Evolutionary conservation across 768 basidiomycete species (phyloP), one percentile per base, ranked within the genome.

Genomic region (Mycena olivaceomarginata): DNA sequence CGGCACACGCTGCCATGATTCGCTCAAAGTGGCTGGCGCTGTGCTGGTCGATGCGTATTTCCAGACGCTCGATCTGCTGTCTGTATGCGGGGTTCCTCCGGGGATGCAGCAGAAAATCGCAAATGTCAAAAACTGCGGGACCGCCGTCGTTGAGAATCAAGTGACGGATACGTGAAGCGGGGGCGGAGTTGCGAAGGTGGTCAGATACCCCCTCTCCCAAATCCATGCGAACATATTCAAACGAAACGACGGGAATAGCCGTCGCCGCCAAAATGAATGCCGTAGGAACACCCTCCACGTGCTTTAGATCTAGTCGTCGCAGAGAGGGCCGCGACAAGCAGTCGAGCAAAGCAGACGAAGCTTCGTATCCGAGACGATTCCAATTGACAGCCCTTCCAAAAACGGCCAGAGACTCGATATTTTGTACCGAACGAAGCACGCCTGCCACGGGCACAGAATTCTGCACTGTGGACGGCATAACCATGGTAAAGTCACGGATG

Each of bases 401-500:
- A 16, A 76, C 39, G 18, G 22, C 2, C 31, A 31, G 31, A 31
- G 31, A 31, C 31, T 31, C 31, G 31, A 31, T 31, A 4, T 4
- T 31, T 31, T 31, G 31, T 31, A 31, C 31, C 31, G 31, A 31
- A 31, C 31, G 31, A 3, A 31, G 31, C 31, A 31, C 4, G 31
- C 0, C 31, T 4, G 31, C 2, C 31, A 4, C 31, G 31, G 31
- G 2, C 31, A 4, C 25, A 31, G 3, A 31, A 31, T 31, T 31
- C n/a, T n/a, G n/a, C n/a, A n/a, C n/a, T n/a, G n/a, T n/a, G n/a
- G n/a, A n/a, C n/a, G n/a, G n/a, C n/a, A n/a, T n/a, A n/a, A n/a
- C n/a, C n/a, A n/a, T 59, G 37, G 67, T 64, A 62, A 77, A 11
- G 18, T 63, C 31, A 5, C 53, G 76, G 43, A 77, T 39, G 31